Percentiles rank a stretch among this genome's conserved stretches.
Conservation (phyloP, 768 basidiomycete genomes). For the Suillus cothurnatus region DNA sequence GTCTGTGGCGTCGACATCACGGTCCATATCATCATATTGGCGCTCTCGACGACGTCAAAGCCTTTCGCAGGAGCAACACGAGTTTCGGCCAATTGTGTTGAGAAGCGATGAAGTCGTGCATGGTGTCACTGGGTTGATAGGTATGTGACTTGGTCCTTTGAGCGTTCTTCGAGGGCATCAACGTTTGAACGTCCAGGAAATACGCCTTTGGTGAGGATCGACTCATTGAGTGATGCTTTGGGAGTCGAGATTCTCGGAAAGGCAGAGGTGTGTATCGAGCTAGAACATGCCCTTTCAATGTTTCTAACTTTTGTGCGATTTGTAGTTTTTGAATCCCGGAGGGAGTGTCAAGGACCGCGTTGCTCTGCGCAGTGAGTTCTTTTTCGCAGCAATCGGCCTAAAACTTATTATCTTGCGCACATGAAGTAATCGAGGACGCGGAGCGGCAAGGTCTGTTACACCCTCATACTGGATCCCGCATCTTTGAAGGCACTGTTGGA, state of each 20-base stretch:
- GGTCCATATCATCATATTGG: constrained; percentile 56
- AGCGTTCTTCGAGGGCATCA: neutral
- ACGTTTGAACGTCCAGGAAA: constrained; percentile 61
- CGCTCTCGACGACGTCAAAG: constrained; percentile 52
- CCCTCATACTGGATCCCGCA: constrained; percentile 86
- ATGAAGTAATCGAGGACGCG: constrained; percentile 90
- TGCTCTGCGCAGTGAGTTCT: constrained; percentile 76
- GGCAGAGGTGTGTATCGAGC: constrained; percentile 66
- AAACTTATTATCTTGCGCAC: neutral
- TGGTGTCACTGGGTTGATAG: constrained; percentile 86
- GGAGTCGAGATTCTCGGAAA: constrained; percentile 96
- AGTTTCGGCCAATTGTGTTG: constrained; percentile 65
- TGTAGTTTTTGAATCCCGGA: constrained; percentile 92
- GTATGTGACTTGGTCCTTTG: constrained; percentile 41
- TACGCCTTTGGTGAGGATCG: constrained; percentile 90
- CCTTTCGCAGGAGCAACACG: constrained; percentile 28
- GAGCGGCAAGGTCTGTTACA: constrained; percentile 80
- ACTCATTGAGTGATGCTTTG: constrained; percentile 86
- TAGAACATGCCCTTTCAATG: neutral
- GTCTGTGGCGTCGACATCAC: constrained; percentile 73
- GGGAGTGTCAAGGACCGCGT: constrained; percentile 98
- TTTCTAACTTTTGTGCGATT: neutral
- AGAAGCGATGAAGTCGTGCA: constrained; percentile 76
- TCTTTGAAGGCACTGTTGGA: constrained; percentile 97
- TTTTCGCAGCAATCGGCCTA: neutral